Percentiles rank a stretch among this genome's conserved stretches.
Conservation (phyloP, 129 eudicot species). For the Cynara cardunculus region DNA sequence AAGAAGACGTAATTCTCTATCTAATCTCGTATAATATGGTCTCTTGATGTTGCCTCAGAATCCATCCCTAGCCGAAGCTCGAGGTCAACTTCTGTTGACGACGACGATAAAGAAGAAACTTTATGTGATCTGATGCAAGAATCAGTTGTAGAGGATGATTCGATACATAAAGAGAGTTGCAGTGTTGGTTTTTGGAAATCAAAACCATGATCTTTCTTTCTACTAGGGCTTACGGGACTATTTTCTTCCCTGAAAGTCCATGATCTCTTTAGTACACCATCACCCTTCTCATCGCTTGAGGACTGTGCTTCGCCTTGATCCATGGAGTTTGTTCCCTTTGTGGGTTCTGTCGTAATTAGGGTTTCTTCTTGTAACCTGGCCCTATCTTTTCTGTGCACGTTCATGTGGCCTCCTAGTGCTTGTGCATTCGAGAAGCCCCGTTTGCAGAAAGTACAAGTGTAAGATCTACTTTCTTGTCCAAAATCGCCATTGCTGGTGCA, state of each 20-base stretch:
- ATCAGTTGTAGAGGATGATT: conserved; percentile 13
- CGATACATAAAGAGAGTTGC: conserved; percentile 31
- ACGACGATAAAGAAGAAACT: conserved; percentile 1
- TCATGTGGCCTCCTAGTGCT: conserved; percentile 71
- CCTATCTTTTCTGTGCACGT: conserved; percentile 59
- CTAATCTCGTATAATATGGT: not conserved
- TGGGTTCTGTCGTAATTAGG: conserved; percentile 1
- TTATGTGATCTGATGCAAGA: not conserved
- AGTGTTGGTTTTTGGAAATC: conserved; percentile 17
- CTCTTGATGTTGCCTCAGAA: conserved; percentile 13
- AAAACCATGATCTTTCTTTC: conserved; percentile 23
- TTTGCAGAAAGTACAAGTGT: conserved; percentile 48
- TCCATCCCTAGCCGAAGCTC: conserved; percentile 55
- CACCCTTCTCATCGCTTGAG: conserved; percentile 8
- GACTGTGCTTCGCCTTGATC: conserved; percentile 12
- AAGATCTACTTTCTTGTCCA: conserved; percentile 29
- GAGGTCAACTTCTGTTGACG: conserved; percentile 40
- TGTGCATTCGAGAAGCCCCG: conserved; percentile 62
- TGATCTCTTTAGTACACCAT: conserved; percentile 19
- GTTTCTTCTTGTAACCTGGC: conserved; percentile 50
- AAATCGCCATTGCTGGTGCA: conserved; percentile 15
- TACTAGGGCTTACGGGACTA: conserved; percentile 1
- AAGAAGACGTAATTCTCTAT: not conserved
- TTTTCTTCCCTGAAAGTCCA: not conserved
- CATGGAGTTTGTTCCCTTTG: conserved; percentile 1